Conservation (phyloP, 352 stramenopile species). For the Pythium coloratum region DNA sequence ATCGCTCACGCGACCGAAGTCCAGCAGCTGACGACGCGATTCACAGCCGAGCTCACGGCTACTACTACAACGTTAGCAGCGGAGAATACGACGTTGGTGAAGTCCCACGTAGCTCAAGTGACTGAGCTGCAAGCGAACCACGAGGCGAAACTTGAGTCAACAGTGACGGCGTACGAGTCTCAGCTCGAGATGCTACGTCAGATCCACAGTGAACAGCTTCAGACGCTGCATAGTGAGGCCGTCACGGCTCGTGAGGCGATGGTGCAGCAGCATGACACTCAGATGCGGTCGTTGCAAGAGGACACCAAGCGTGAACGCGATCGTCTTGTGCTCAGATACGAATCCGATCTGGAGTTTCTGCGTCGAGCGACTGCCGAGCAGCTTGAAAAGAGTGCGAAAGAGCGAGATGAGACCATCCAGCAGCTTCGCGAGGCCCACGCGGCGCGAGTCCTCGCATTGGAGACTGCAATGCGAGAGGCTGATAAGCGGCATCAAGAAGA, state of each 20-base stretch:
- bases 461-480: constrained; percentile 48
- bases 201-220: constrained; percentile 26
- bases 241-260: constrained; percentile 21
- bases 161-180: background rate
- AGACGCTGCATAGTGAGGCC: constrained; percentile 13
- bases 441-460: constrained; percentile 39
- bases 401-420: constrained; percentile 31
- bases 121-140: background rate
- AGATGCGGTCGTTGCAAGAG: constrained; percentile 13
- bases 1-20: background rate
- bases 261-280: constrained; percentile 17
- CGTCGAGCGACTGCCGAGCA: constrained; percentile 37
- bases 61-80: constrained; percentile 1
- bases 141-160: background rate
- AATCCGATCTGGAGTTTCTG: constrained; percentile 46
- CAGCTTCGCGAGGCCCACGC: constrained; percentile 50
- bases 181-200: constrained; percentile 2
- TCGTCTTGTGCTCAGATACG: constrained; percentile 36
- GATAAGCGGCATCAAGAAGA: constrained; percentile 31
- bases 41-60: constrained; percentile 8
- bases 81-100: background rate
- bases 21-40: constrained; percentile 10
- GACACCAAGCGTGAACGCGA: constrained; percentile 28
- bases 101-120: constrained; percentile 2
- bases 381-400: constrained; percentile 31